A percentile compares a stretch with the other conserved stretches of the same genome.
phyloP scores from a whole-genome alignment of 345 rosid species.

The Lepidium aucheri region DNA sequence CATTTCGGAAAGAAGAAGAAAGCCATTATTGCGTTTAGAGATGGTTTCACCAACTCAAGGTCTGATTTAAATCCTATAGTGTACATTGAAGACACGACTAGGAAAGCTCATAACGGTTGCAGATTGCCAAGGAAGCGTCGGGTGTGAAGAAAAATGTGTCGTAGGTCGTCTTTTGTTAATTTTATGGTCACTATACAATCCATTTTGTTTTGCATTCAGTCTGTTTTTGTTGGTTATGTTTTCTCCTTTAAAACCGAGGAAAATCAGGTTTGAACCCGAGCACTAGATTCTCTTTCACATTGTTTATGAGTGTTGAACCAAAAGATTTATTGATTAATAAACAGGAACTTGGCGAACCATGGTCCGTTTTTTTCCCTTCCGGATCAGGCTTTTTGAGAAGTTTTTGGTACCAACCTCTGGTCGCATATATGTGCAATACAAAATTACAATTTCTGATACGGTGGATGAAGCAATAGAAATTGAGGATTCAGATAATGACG shows the following conservation, averaged over 20 bases:
- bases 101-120: conserved; percentile 82
- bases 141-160: conserved; percentile 26
- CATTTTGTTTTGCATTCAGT: background rate
- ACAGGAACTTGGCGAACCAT: background rate
- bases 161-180: background rate
- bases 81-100: conserved; percentile 76
- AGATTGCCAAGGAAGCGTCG: conserved; percentile 80
- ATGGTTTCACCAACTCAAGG: conserved; percentile 50
- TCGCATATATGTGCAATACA: too few species aligned
- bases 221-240: conserved; percentile 10
- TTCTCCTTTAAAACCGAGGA: background rate
- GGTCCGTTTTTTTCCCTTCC: too few species aligned
- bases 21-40: conserved; percentile 67
- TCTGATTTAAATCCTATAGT: conserved; percentile 49
- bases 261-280: background rate
- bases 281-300: background rate
- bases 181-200: background rate
- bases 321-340: background rate
- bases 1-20: conserved; percentile 75
- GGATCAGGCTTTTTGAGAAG: too few species aligned
- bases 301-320: background rate
- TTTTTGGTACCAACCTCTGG: too few species aligned
- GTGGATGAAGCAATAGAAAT: too few species aligned
- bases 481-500: too few species aligned
- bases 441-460: too few species aligned